Conservation (phyloP, 139 green algal species). For the Chlamydomonas applanata region DNA sequence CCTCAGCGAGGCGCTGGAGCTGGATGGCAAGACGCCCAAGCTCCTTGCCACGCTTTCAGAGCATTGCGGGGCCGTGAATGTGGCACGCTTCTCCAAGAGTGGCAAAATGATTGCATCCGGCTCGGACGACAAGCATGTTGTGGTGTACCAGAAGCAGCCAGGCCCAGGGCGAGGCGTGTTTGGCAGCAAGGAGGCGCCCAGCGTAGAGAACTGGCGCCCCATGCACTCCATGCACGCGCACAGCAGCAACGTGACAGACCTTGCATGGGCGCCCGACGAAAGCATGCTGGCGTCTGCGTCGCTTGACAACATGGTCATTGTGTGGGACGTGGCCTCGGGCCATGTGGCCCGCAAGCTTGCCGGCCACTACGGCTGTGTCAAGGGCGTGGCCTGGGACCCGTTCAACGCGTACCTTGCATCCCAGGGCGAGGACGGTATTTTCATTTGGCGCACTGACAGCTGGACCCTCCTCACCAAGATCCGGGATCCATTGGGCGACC, state of each 20-base stretch:
- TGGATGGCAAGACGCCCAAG: slow-evolving; percentile 33
- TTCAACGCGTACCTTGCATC: slow-evolving; percentile 84
- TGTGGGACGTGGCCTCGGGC: slow-evolving; percentile 44
- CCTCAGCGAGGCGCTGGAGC: slow-evolving; percentile 18
- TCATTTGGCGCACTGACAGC: slow-evolving; percentile 77
- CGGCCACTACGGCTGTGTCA: slow-evolving; percentile 73
- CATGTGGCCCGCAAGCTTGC: background rate
- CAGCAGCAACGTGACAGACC: slow-evolving; percentile 78
- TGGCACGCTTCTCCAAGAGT: slow-evolving; percentile 74
- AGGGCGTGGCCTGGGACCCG: slow-evolving; percentile 96
- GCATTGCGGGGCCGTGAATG: slow-evolving; percentile 75
- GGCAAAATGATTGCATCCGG: slow-evolving; percentile 65
- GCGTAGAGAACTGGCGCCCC: slow-evolving; percentile 87
- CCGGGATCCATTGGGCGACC: slow-evolving; percentile 29
- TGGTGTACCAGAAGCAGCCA: slow-evolving; percentile 65
- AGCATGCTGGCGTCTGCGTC: slow-evolving; percentile 68
- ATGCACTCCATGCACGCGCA: slow-evolving; percentile 68
- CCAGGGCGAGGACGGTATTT: slow-evolving; percentile 77
- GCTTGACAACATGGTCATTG: slow-evolving; percentile 80
- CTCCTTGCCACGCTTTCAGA: slow-evolving; percentile 78
- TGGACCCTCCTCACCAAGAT: slow-evolving; percentile 58
- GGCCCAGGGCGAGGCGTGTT: slow-evolving; percentile 51
- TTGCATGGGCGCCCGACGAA: slow-evolving; percentile 83
- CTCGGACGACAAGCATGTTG: slow-evolving; percentile 75
- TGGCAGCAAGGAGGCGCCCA: slow-evolving; percentile 55